These are phyloP conservation scores for Pleurotus ostreatus DNA, from an alignment of 768 basidiomycete species.

Conservation along the genomic window DNA sequence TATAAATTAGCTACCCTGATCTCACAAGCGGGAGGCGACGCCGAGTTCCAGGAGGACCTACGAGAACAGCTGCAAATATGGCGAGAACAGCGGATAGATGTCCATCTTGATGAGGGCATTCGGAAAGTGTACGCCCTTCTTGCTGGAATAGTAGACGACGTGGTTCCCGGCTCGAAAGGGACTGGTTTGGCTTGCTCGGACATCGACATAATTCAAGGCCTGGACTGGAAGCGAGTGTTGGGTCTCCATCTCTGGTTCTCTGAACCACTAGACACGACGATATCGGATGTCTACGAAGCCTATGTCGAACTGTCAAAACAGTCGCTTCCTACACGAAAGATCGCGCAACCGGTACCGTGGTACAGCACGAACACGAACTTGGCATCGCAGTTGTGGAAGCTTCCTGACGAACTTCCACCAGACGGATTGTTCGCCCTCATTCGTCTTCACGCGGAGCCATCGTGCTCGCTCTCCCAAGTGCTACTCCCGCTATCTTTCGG, in stretches of 20 bases:
- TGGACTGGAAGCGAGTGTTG: constrained; percentile 95
- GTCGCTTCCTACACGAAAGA: constrained; percentile 27
- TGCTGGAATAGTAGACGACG: constrained; percentile 62
- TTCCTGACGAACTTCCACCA: constrained; percentile 37
- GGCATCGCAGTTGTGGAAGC: constrained; percentile 30
- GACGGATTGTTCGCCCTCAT: constrained; percentile 86
- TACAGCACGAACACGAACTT: constrained; percentile 33
- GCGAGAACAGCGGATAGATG: constrained; percentile 72
- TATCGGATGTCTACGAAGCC: constrained; percentile 61
- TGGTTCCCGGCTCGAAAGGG: constrained; percentile 51
- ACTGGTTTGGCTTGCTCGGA: constrained; percentile 48
- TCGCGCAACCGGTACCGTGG: constrained; percentile 58
- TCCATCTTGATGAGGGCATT: constrained; percentile 60
- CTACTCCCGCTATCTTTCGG: constrained; percentile 74
- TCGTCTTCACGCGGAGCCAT: constrained; percentile 69
- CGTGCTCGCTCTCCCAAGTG: constrained; percentile 62
- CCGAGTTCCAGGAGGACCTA: constrained; percentile 69
- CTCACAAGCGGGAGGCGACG: constrained; percentile 80
- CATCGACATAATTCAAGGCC: constrained; percentile 58
- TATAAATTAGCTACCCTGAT: constrained; percentile 86
- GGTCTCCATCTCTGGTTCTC: constrained; percentile 91
- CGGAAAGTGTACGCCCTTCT: constrained; percentile 82
- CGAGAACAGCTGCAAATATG: constrained; percentile 76
- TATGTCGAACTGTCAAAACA: constrained; percentile 47
- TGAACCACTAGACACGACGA: constrained; percentile 62